phyloP scores from a whole-genome alignment of 2,329 filamentous ascomycete species.

The Microthyrium microscopicum region DNA sequence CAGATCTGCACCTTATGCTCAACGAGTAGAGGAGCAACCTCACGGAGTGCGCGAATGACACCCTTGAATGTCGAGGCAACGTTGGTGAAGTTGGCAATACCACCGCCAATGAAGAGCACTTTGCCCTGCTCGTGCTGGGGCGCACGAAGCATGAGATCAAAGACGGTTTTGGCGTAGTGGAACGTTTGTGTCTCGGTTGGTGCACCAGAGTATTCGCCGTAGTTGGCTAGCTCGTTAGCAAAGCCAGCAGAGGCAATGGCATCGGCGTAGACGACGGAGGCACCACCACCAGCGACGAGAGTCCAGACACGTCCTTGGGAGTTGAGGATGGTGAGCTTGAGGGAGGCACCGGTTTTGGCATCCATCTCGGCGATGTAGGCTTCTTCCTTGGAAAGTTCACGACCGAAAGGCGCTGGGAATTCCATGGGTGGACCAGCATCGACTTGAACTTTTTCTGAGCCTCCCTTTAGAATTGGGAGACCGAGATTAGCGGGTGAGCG shows the following conservation, averaged over 20 bases:
- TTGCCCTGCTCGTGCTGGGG: slow-evolving; percentile 78
- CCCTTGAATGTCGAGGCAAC: slow-evolving; percentile 99
- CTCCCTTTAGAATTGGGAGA: slow-evolving; percentile 42
- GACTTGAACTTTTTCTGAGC: slow-evolving; percentile 79
- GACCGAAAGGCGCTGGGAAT: slow-evolving; percentile 96
- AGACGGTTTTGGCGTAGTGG: slow-evolving; percentile 94
- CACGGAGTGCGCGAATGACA: slow-evolving; percentile 88
- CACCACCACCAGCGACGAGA: slow-evolving; percentile 96
- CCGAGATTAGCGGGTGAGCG: slow-evolving; percentile 80
- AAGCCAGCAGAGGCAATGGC: slow-evolving; percentile 95
- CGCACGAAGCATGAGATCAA: slow-evolving; percentile 93
- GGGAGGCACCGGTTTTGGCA: slow-evolving; percentile 95
- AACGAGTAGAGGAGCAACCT: slow-evolving; percentile 66
- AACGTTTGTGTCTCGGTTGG: slow-evolving; percentile 97
- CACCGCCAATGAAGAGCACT: slow-evolving; percentile 97
- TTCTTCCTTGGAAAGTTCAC: slow-evolving; percentile 97
- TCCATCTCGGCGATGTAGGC: slow-evolving; percentile 98
- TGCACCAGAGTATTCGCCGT: slow-evolving; percentile 98
- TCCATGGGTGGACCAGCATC: slow-evolving; percentile 97
- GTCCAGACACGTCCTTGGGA: slow-evolving; percentile 88
- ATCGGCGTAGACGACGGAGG: slow-evolving; percentile 96
- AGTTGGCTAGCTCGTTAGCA: slow-evolving; percentile 94
- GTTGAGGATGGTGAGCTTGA: slow-evolving; percentile 96
- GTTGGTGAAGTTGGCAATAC: slow-evolving; percentile 99
- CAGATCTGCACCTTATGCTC: slow-evolving; percentile 99